Conservation (phyloP, 164 flowering plant species). For the Stephania japonica region DNA sequence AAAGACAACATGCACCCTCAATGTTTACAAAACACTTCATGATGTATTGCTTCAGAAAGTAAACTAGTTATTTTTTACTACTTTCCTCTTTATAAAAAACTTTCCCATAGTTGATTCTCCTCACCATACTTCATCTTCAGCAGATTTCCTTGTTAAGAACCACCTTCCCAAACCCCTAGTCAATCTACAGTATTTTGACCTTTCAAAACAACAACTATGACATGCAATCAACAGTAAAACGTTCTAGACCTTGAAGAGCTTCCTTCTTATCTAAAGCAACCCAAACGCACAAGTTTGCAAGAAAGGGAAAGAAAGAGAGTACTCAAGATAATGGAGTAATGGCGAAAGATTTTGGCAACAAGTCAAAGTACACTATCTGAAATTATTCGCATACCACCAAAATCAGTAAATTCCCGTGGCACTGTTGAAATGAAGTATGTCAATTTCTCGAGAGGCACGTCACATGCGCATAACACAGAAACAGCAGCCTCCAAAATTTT, state of each 20-base stretch:
- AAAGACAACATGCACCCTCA: background rate
- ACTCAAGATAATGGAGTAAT: background rate
- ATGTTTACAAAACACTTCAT: background rate
- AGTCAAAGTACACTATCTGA: background rate
- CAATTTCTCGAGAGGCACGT: constrained; percentile 60
- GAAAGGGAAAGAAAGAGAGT: background rate
- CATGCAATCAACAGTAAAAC: background rate
- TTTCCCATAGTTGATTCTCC: background rate
- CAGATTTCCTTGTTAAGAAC: background rate
- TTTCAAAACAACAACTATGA: background rate
- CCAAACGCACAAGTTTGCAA: background rate
- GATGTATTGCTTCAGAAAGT: background rate
- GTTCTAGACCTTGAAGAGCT: background rate
- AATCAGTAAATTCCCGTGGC: constrained; percentile 72
- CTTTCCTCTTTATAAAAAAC: background rate
- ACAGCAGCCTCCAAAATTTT: constrained; percentile 64
- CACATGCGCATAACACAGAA: constrained; percentile 38
- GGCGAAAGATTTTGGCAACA: background rate
- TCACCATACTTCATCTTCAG: background rate
- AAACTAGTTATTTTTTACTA: background rate
- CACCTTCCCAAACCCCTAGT: background rate
- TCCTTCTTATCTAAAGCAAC: background rate
- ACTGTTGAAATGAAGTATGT: constrained; percentile 62
- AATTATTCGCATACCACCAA: constrained; percentile 49
- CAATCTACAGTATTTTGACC: background rate